Evolutionary conservation across 164 flowering plant genomes (phyloP).

Genomic region (Macadamia tetraphylla): DNA sequence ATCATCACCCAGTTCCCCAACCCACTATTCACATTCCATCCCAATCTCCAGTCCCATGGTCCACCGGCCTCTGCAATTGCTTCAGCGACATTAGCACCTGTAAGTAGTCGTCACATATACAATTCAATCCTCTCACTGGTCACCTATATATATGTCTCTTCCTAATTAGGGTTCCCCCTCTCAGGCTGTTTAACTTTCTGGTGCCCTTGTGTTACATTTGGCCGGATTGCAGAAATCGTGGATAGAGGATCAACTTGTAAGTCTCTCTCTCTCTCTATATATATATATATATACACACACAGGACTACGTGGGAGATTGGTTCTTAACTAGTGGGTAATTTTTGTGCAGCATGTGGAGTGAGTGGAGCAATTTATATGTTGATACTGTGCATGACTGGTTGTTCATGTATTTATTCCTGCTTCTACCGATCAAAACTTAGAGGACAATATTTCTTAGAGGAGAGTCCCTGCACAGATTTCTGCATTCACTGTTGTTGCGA

Average conservation of each 20-base stretch:
- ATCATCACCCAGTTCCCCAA: neutral
- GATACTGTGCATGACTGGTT: constrained; percentile 35
- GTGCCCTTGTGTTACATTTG: constrained; percentile 61
- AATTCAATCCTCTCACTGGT: too few relatives aligned
- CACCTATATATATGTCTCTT: too few relatives aligned
- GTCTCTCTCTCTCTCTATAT: neutral
- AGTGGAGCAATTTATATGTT: constrained; percentile 41
- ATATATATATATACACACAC: too few relatives aligned
- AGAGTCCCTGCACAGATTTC: constrained; percentile 40
- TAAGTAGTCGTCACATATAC: constrained; percentile 14
- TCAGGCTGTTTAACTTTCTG: constrained; percentile 54
- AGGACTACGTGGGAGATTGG: neutral
- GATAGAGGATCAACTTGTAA: constrained; percentile 19
- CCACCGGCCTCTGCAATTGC: constrained; percentile 51
- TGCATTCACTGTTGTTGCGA: constrained; percentile 45
- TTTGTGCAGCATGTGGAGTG: constrained; percentile 38
- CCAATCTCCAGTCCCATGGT: constrained; percentile 38
- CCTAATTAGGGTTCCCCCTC: neutral
- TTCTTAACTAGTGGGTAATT: neutral
- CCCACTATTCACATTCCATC: neutral
- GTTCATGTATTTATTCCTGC: constrained; percentile 43
- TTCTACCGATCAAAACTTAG: constrained; percentile 48
- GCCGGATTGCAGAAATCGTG: constrained; percentile 45
- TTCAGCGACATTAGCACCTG: constrained; percentile 29
- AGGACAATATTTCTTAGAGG: constrained; percentile 37